A percentile compares a stretch with the other conserved stretches of the same genome.
Evolutionary conservation across 371 early-diverging fungal genomes (phyloP).

Genomic region (Mucor circinelloides): DNA sequence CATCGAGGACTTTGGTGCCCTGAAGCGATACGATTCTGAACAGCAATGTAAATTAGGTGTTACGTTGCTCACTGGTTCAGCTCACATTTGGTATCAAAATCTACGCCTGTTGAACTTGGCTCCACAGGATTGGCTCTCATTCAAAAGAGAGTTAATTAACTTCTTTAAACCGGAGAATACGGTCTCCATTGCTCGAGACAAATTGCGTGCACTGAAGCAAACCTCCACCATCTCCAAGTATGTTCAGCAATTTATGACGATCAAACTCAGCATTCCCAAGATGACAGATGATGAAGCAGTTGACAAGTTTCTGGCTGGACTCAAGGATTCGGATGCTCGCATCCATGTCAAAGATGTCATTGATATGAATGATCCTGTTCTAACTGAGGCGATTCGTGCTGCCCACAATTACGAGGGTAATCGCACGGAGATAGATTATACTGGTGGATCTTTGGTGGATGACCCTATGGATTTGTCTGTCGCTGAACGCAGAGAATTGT

Average conservation of each 20-base stretch:
- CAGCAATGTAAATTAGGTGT: too few species aligned
- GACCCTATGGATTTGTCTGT: background rate
- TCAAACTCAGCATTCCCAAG: too few species aligned
- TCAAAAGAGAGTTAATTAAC: background rate
- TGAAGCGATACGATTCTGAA: background rate
- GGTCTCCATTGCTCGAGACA: too few species aligned
- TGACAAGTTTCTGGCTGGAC: too few species aligned
- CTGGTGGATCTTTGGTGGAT: background rate
- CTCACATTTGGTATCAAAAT: background rate
- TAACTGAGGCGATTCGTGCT: background rate
- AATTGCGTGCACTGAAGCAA: too few species aligned
- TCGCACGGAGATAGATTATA: background rate
- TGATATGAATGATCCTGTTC: too few species aligned
- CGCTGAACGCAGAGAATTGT: too few species aligned
- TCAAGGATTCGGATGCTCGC: too few species aligned
- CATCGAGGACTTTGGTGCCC: background rate
- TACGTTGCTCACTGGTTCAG: background rate
- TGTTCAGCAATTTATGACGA: background rate
- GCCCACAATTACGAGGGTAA: background rate
- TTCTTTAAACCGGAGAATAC: background rate
- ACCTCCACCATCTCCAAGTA: background rate
- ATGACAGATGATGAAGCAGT: too few species aligned
- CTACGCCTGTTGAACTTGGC: background rate
- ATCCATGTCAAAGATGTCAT: too few species aligned
- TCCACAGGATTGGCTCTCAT: background rate